A percentile compares a stretch with the other conserved stretches of the same genome.
Conservation (phyloP, 495 filamentous ascomycete species). For the Amorphotheca resinae region DNA sequence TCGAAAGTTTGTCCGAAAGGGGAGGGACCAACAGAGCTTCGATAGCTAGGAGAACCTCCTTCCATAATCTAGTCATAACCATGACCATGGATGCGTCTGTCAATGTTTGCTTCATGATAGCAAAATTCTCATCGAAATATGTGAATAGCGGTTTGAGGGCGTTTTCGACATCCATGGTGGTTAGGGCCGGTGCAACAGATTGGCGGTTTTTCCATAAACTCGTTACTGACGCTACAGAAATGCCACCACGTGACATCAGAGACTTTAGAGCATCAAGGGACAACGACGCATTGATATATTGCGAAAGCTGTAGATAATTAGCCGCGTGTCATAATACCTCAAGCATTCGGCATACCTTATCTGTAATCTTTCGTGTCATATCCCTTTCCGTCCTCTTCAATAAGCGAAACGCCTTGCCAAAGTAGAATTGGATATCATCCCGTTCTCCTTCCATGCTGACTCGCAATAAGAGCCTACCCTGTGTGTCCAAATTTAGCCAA, state of each 20-base stretch:
- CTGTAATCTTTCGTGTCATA: constrained; percentile 96
- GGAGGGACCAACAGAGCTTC: constrained; percentile 88
- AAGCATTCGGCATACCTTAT: constrained; percentile 57
- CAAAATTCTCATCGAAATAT: constrained; percentile 98
- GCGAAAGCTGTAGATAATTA: constrained; percentile 54
- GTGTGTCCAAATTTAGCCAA: constrained; percentile 95
- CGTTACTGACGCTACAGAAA: constrained; percentile 63
- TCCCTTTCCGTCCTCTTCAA: constrained; percentile 92
- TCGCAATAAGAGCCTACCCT: constrained; percentile 76
- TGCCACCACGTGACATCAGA: constrained; percentile 53
- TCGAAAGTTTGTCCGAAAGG: constrained; percentile 86
- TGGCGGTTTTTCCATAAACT: constrained; percentile 57
- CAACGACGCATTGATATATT: constrained; percentile 84
- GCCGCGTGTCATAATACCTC: constrained; percentile 9
- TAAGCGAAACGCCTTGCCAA: constrained; percentile 91
- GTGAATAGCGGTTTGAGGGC: constrained; percentile 81
- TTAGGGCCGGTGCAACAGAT: constrained; percentile 42
- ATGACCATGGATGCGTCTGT: constrained; percentile 88
- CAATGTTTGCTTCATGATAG: constrained; percentile 93
- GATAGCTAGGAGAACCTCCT: constrained; percentile 86
- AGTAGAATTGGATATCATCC: constrained; percentile 98
- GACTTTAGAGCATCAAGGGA: constrained; percentile 67
- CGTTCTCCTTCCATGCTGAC: constrained; percentile 98
- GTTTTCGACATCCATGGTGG: constrained; percentile 60
- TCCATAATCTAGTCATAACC: constrained; percentile 98